Evolutionary conservation across 768 basidiomycete genomes (phyloP), one percentile per base, ranked within the genome.

Genomic region (Mycena floridula): DNA sequence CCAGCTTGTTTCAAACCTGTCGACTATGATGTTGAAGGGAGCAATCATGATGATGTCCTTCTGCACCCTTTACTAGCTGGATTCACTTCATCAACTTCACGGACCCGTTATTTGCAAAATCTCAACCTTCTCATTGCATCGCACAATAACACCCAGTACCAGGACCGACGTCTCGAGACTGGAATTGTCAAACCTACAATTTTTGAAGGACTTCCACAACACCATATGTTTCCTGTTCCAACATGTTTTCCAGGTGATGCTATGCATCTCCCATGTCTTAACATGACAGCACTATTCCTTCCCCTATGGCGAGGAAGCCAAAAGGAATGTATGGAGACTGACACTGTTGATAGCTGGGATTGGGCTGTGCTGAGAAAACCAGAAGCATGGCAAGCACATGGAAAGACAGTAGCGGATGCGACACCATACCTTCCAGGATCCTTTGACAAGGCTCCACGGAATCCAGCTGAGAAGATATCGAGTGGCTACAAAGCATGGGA

Each of bases 401-500:
- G 61, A 1, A 26, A 27, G 13, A 41, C 20, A 1, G 58, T 65
- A 9, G 63, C 47, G 1, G 35, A 25, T 42, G 40, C 16, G 9
- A 21, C 9, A 20, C 48, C 43, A 3, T 55, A 54, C 38, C 30
- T 59, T 37, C 55, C 56, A 16, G 49, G 54, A 3, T 60, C 53
- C 1, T 63, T 63, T 52, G 54, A 59, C 23, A 37, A 49, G 1
- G 52, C 60, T 22, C 65, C 64, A 4, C 54, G 62, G 1, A 65
- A 67, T 43, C 57, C 57, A 13, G 59, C 59, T 8, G 49, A 59
- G 21, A 65, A 65, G 37, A 51, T 64, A 6, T 55, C 52, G 20
- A 59, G 55, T 25, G 60, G 59, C 2, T 65, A 60, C 44, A 65
- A 65, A 40, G 59, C 56, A 9, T 55, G 50, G 35, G 64, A 65